A percentile compares a stretch with the other conserved stretches of the same genome.
Evolutionary conservation across 2,329 filamentous ascomycete species (phyloP).

Genomic region (Beauveria rudraprayagi): DNA sequence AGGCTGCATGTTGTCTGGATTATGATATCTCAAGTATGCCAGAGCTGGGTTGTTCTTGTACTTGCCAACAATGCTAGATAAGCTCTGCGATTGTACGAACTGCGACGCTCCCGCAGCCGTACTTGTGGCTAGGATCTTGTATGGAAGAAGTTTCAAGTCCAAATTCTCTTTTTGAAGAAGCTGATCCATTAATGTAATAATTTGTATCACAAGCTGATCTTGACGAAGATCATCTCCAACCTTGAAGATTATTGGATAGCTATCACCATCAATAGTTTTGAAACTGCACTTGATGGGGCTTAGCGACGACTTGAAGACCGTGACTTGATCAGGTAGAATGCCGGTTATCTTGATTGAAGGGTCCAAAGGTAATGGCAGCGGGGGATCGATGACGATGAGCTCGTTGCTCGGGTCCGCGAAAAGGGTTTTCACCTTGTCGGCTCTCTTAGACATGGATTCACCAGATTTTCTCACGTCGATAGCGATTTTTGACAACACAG

Average conservation of each 20-base stretch:
- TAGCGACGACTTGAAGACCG: conserved; percentile 91
- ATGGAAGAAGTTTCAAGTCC: conserved; percentile 88
- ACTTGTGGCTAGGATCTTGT: conserved; percentile 91
- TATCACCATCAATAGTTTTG: conserved; percentile 66
- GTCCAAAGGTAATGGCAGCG: conserved; percentile 81
- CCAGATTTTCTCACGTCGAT: conserved; percentile 77
- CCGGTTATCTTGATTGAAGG: conserved; percentile 73
- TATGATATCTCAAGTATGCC: conserved; percentile 79
- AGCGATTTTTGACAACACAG: conserved; percentile 79
- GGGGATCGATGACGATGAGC: conserved; percentile 71
- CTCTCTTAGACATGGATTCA: conserved; percentile 70
- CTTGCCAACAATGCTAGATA: conserved; percentile 76
- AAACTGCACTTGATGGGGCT: conserved; percentile 89
- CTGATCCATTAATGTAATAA: conserved; percentile 96
- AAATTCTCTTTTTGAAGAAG: conserved; percentile 92
- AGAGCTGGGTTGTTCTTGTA: conserved; percentile 69
- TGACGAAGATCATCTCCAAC: conserved; percentile 93
- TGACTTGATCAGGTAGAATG: conserved; percentile 73
- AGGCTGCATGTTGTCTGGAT: conserved; percentile 74
- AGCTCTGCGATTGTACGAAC: conserved; percentile 78
- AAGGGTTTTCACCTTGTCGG: conserved; percentile 75
- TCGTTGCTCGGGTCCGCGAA: conserved; percentile 88
- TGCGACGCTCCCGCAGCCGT: conserved; percentile 85
- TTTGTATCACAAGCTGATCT: conserved; percentile 93
- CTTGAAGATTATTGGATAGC: conserved; percentile 94